phyloP scores from a whole-genome alignment of 768 basidiomycete species.

The Ramaria sp. region DNA sequence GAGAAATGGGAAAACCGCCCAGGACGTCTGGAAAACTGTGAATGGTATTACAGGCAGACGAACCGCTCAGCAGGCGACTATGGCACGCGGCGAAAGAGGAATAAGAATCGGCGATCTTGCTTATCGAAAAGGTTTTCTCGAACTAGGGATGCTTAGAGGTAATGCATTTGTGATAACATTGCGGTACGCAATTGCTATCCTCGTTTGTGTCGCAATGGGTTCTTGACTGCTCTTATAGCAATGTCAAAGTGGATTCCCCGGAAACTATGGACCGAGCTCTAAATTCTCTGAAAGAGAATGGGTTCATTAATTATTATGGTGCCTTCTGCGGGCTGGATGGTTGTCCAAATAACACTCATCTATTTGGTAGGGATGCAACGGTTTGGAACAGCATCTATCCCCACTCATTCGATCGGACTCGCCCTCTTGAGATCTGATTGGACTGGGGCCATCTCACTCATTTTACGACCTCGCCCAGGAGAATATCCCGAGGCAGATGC shows the following conservation, averaged over 20 bases:
- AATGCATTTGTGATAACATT: constrained; percentile 93
- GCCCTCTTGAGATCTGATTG: constrained; percentile 84
- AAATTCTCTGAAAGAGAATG: constrained; percentile 65
- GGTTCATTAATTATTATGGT: constrained; percentile 99
- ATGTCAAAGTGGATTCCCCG: constrained; percentile 67
- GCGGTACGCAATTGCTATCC: constrained; percentile 40
- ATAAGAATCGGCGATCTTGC: constrained; percentile 80
- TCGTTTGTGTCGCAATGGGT: neutral
- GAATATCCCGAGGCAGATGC: constrained; percentile 87
- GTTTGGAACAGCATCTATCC: constrained; percentile 93
- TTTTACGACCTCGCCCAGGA: constrained; percentile 74
- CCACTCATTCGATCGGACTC: constrained; percentile 90
- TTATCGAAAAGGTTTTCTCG: constrained; percentile 72
- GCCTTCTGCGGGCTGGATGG: constrained; percentile 8
- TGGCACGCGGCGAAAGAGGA: constrained; percentile 78
- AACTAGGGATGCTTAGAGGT: constrained; percentile 93
- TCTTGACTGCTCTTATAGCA: constrained; percentile 36
- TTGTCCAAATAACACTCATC: neutral
- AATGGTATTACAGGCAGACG: constrained; percentile 56
- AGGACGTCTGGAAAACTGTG: constrained; percentile 74
- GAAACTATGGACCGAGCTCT: constrained; percentile 67
- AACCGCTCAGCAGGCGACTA: constrained; percentile 44
- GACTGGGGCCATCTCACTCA: constrained; percentile 74
- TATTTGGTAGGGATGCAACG: constrained; percentile 79
- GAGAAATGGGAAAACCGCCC: constrained; percentile 64